Percentiles rank a stretch among this genome's conserved stretches.
phyloP scores from a whole-genome alignment of 2,329 filamentous ascomycete genomes.

The Epichloe brachyelytri region DNA sequence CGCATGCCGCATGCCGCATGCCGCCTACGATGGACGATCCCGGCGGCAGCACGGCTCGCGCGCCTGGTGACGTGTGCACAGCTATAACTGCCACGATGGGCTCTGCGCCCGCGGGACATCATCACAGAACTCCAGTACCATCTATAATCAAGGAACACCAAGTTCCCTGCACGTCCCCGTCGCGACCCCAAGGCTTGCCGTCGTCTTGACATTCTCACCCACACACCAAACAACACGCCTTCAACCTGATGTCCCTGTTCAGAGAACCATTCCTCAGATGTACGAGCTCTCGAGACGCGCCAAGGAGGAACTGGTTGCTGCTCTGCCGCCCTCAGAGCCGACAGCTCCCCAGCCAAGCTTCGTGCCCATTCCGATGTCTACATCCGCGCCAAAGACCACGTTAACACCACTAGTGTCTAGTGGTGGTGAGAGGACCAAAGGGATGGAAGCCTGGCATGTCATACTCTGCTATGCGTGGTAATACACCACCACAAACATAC shows the following conservation, averaged over 20 bases:
- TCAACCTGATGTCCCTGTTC: not conserved
- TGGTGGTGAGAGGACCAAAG: constrained; percentile 30
- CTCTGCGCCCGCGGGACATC: not conserved
- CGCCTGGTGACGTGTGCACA: not conserved
- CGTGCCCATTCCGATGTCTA: not conserved
- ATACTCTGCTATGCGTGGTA: constrained; percentile 13
- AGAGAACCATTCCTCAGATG: not conserved
- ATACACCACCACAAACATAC: not conserved
- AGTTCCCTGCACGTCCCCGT: not conserved
- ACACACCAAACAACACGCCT: not conserved
- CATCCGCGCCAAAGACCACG: not conserved
- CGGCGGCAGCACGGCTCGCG: not conserved
- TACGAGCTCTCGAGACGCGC: not conserved
- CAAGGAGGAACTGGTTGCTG: not conserved
- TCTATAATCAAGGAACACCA: not conserved
- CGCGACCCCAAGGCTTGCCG: not conserved
- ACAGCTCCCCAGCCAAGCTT: not conserved
- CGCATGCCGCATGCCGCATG: not conserved
- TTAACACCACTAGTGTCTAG: not conserved
- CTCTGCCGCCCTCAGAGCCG: not conserved
- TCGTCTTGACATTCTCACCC: not conserved
- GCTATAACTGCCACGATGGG: not conserved
- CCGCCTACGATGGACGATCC: not conserved
- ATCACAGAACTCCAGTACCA: not conserved
- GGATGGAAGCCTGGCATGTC: constrained; percentile 26